Conservation (phyloP, 2,329 filamentous ascomycete species). For the Dactylellina parvicollis region DNA sequence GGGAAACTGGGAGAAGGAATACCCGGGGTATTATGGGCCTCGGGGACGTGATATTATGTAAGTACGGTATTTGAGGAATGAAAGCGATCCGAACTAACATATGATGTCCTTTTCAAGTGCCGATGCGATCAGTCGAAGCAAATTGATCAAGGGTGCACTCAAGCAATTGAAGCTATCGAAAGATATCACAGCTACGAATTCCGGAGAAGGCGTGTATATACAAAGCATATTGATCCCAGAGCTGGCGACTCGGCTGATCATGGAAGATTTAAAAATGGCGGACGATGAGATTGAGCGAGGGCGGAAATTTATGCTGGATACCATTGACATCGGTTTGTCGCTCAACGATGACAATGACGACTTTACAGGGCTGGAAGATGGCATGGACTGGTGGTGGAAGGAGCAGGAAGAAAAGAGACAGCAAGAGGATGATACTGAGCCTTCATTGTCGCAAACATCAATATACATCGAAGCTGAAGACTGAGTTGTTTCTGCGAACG, state of each 20-base stretch:
- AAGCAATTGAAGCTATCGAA: conserved; percentile 20
- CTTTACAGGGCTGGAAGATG: conserved; percentile 24
- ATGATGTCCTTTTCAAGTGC: conserved; percentile 15
- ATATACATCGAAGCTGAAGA: conserved; percentile 32
- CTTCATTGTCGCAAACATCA: conserved; percentile 33
- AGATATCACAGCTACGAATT: conserved; percentile 24
- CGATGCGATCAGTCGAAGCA: conserved; percentile 34
- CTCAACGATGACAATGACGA: conserved; percentile 35
- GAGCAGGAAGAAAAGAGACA: conserved; percentile 39
- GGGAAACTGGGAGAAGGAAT: conserved; percentile 39
- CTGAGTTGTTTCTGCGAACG: not conserved
- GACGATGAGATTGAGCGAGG: conserved; percentile 32
- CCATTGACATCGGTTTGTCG: conserved; percentile 33
- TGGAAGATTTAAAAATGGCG: conserved; percentile 47
- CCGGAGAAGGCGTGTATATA: conserved; percentile 36
- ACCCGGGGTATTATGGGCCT: conserved; percentile 50
- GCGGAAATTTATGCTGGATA: conserved; percentile 42
- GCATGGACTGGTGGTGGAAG: conserved; percentile 54
- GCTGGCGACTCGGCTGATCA: conserved; percentile 40
- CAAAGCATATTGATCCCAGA: conserved; percentile 44
- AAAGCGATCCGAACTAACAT: not conserved
- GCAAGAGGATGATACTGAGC: conserved; percentile 47
- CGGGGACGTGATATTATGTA: conserved; percentile 50
- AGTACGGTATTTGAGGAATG: not conserved
- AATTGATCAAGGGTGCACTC: conserved; percentile 16